Evolutionary conservation across 2,329 filamentous ascomycete species (phyloP).

Genomic region (Diaporthe nobilis): DNA sequence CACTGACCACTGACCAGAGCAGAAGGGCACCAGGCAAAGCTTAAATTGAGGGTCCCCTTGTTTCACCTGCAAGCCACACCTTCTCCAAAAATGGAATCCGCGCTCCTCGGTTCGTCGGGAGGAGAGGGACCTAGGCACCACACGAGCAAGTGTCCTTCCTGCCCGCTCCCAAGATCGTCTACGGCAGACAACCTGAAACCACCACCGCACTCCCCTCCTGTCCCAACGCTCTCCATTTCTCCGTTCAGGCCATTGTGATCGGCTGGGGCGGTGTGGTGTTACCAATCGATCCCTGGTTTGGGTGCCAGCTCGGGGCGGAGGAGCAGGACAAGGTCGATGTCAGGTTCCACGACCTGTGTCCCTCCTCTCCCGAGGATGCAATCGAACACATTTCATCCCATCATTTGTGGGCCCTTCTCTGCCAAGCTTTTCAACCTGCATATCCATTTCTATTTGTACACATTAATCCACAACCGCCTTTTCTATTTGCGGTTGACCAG

Average conservation of each 20-base stretch:
- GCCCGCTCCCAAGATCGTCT: neutral
- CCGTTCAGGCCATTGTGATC: neutral
- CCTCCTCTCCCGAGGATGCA: neutral
- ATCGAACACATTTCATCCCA: conserved; percentile 1
- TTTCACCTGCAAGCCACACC: conserved; percentile 30
- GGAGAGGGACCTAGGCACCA: neutral
- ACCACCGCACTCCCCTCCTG: neutral
- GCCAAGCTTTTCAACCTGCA: conserved; percentile 23
- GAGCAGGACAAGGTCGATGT: too few species aligned
- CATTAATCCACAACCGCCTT: neutral
- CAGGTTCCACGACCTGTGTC: neutral
- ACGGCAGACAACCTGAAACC: conserved; percentile 17
- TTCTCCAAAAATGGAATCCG: conserved; percentile 30
- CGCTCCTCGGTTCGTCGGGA: neutral
- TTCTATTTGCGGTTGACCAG: neutral
- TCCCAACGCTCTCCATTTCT: neutral
- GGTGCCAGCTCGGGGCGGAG: neutral
- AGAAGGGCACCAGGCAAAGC: conserved; percentile 15
- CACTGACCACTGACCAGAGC: neutral
- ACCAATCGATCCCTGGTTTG: neutral
- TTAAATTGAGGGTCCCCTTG: conserved; percentile 34
- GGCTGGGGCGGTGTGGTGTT: neutral
- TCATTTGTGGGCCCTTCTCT: conserved; percentile 13
- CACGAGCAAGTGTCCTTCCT: conserved; percentile 1
- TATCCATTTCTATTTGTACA: neutral